These are phyloP conservation scores for Xylariomycetidae sp. DNA, from an alignment of 2,329 filamentous ascomycete species.

Conservation along the genomic window DNA sequence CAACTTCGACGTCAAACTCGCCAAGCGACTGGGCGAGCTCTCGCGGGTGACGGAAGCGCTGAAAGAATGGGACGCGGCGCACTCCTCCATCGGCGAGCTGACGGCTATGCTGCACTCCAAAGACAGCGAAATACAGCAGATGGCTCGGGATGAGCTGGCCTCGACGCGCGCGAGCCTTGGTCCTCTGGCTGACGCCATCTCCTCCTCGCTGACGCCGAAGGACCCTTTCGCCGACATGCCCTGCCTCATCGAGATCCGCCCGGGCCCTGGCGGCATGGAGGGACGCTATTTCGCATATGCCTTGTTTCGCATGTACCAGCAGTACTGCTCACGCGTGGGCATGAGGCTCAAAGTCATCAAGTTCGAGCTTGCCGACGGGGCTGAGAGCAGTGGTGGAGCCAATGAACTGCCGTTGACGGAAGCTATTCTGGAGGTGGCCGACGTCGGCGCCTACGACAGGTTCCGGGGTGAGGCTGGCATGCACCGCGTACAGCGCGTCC, in stretches of 20 bases:
- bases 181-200: conserved; percentile 60
- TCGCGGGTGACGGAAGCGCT: conserved; percentile 51
- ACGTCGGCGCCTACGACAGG: conserved; percentile 69
- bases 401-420: conserved; percentile 71
- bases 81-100: conserved; percentile 49
- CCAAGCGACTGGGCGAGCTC: conserved; percentile 57
- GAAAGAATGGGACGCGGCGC: conserved; percentile 51
- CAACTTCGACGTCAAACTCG: conserved; percentile 50
- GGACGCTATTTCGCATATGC: conserved; percentile 85
- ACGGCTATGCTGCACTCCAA: conserved; percentile 41
- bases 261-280: conserved; percentile 87
- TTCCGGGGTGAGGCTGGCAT: conserved; percentile 89
- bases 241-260: conserved; percentile 86
- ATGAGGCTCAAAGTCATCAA: conserved; percentile 67
- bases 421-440: conserved; percentile 77
- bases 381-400: conserved; percentile 43
- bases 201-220: conserved; percentile 71
- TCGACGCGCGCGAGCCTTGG: conserved; percentile 57
- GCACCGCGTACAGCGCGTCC: conserved; percentile 89
- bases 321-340: conserved; percentile 65
- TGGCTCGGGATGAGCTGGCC: conserved; percentile 78
- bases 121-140: conserved; percentile 65
- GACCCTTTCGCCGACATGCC: conserved; percentile 88
- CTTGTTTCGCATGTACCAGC: conserved; percentile 83
- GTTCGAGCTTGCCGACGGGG: conserved; percentile 67